Conservation (phyloP, 2,329 filamentous ascomycete genomes). For the Pyrenochaeta sp. region DNA sequence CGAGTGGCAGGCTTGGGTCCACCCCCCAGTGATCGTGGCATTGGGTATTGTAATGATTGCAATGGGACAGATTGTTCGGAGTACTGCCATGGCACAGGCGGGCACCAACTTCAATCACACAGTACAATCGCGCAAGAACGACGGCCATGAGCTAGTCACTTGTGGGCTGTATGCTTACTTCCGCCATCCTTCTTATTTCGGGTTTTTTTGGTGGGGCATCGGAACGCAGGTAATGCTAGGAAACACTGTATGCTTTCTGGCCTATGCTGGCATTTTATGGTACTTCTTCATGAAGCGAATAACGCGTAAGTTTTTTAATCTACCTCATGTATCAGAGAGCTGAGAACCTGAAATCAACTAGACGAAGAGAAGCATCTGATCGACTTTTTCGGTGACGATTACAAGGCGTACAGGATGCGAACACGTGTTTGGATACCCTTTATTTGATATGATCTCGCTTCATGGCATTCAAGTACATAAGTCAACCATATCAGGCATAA, state of each 20-base stretch:
- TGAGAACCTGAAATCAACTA: constrained; percentile 45
- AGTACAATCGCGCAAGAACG: constrained; percentile 73
- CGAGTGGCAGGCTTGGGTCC: constrained; percentile 53
- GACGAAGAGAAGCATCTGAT: constrained; percentile 82
- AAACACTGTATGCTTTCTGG: constrained; percentile 79
- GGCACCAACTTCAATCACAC: constrained; percentile 90
- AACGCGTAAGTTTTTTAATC: constrained; percentile 57
- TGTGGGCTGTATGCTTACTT: constrained; percentile 78
- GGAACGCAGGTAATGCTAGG: constrained; percentile 91
- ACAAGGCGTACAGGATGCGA: constrained; percentile 73
- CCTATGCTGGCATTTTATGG: constrained; percentile 81
- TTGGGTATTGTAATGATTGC: constrained; percentile 71
- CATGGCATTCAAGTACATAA: no score
- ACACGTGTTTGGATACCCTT: constrained; percentile 86
- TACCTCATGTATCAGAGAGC: neutral
- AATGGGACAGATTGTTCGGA: constrained; percentile 78
- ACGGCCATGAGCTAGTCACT: constrained; percentile 83
- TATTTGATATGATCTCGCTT: constrained; percentile 51
- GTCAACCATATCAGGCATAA: no score
- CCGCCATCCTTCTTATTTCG: constrained; percentile 93
- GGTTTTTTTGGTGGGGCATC: constrained; percentile 98
- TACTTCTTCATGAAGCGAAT: constrained; percentile 83
- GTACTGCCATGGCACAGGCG: constrained; percentile 87
- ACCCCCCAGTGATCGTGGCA: constrained; percentile 48
- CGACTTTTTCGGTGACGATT: constrained; percentile 85